phyloP scores from a whole-genome alignment of 2,329 filamentous ascomycete species.

The Apiospora rasikravindrae region DNA sequence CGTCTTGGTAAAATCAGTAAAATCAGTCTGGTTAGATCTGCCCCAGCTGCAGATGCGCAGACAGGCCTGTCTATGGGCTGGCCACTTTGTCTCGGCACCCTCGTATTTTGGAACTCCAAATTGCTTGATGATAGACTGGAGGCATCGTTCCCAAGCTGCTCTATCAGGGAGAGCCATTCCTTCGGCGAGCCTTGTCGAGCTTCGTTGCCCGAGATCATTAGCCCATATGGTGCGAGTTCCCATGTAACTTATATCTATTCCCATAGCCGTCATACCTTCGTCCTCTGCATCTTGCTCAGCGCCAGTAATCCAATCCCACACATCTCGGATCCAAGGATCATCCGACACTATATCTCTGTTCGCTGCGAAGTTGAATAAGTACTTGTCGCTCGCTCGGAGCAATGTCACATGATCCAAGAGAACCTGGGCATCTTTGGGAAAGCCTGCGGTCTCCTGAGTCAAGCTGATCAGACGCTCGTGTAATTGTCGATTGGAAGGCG shows the following conservation, averaged over 20 bases:
- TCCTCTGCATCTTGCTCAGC: constrained; percentile 68
- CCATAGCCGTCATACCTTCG: constrained; percentile 72
- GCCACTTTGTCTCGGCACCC: constrained; percentile 66
- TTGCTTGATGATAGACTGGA: constrained; percentile 68
- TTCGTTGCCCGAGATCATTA: constrained; percentile 64
- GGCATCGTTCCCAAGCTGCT: constrained; percentile 63
- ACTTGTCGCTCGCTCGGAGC: constrained; percentile 64
- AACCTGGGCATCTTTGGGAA: constrained; percentile 57
- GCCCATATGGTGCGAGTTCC: constrained; percentile 77
- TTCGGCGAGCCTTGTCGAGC: constrained; percentile 53
- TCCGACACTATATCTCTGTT: constrained; percentile 73
- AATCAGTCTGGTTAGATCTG: constrained; percentile 53
- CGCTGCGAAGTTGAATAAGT: constrained; percentile 66
- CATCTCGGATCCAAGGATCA: constrained; percentile 75
- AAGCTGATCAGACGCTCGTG: constrained; percentile 60
- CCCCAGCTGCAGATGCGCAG: constrained; percentile 78
- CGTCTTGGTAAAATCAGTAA: constrained; percentile 49
- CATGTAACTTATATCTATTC: constrained; percentile 76
- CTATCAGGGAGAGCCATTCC: constrained; percentile 52
- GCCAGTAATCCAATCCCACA: constrained; percentile 79
- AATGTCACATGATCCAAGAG: constrained; percentile 64
- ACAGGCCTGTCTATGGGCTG: constrained; percentile 75
- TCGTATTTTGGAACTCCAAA: constrained; percentile 67
- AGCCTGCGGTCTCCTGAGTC: constrained; percentile 49
- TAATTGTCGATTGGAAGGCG: constrained; percentile 58